Evolutionary conservation across 257 asterid genomes (phyloP).

Genomic region (Salvia splendens): DNA sequence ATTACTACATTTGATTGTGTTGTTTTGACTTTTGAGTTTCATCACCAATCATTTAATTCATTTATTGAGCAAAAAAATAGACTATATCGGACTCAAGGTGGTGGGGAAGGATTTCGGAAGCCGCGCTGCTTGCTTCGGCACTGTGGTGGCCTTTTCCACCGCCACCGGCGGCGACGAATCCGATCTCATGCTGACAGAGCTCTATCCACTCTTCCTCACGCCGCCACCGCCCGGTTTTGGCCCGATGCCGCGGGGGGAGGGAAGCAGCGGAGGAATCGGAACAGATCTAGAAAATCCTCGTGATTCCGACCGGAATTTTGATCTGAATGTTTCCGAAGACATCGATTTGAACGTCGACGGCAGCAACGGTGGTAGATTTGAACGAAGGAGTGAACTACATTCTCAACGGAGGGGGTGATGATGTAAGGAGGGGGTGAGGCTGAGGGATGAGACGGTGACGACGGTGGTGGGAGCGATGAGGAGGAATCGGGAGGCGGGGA

Average conservation of each 20-base stretch:
- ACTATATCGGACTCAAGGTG: conserved; percentile 58
- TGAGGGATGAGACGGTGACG: too few relatives aligned
- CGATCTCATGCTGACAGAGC: conserved; percentile 50
- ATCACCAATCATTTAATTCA: neutral
- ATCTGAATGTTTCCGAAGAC: conserved; percentile 44
- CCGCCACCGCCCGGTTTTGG: neutral
- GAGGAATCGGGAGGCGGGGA: too few relatives aligned
- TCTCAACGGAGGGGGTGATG: neutral
- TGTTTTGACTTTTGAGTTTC: conserved; percentile 18
- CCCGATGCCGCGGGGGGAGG: neutral
- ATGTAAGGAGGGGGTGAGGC: too few relatives aligned
- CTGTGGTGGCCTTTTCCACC: conserved; percentile 51
- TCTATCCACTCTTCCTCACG: conserved; percentile 44
- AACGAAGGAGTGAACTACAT: conserved; percentile 42
- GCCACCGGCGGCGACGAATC: conserved; percentile 45
- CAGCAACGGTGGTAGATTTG: conserved; percentile 51
- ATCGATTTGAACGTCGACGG: conserved; percentile 41
- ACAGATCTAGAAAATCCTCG: too few relatives aligned
- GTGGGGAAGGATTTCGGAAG: conserved; percentile 60
- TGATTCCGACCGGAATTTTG: conserved; percentile 25
- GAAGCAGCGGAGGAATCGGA: neutral
- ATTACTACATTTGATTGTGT: neutral
- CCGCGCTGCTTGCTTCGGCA: conserved; percentile 46
- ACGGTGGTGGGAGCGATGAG: too few relatives aligned
- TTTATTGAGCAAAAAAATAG: conserved; percentile 42